Evolutionary conservation across 805 yeast genomes (phyloP).

Genomic region (Komagataella ulmi): DNA sequence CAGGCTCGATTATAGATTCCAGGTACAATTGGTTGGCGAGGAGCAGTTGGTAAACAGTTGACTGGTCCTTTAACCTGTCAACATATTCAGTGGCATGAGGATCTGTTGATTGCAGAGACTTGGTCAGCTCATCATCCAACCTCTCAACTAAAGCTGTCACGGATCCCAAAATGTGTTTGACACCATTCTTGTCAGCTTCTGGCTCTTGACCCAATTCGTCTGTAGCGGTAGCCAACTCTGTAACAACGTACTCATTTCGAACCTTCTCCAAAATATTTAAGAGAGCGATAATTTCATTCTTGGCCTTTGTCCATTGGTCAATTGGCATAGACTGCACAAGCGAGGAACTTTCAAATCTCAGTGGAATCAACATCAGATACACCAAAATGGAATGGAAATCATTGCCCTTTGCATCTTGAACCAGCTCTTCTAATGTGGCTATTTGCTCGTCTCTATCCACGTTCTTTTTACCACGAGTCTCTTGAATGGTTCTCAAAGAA

Average conservation of each 20-base stretch:
- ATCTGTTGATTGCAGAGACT: conserved; percentile 78
- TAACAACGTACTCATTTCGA: conserved; percentile 43
- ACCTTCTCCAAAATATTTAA: conserved; percentile 59
- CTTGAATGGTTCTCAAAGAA: conserved; percentile 61
- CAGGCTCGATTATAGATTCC: conserved; percentile 44
- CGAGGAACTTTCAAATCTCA: conserved; percentile 72
- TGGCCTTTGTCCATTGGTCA: conserved; percentile 67
- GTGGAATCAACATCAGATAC: conserved; percentile 70
- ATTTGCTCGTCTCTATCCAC: conserved; percentile 77
- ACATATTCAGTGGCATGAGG: conserved; percentile 93
- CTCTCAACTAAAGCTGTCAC: conserved; percentile 81
- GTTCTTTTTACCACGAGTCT: conserved; percentile 91
- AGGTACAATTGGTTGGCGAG: conserved; percentile 79
- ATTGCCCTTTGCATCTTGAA: conserved; percentile 28
- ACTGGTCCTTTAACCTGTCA: conserved; percentile 81
- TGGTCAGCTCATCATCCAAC: conserved; percentile 86
- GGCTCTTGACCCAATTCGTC: conserved; percentile 73
- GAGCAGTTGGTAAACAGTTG: conserved; percentile 57
- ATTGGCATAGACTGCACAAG: conserved; percentile 61
- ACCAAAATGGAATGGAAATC: conserved; percentile 72
- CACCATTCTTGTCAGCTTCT: conserved; percentile 47
- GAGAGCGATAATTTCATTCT: conserved; percentile 45
- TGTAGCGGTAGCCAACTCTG: conserved; percentile 57
- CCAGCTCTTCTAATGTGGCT: conserved; percentile 48
- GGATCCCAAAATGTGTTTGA: conserved; percentile 70